A percentile compares a stretch with the other conserved stretches of the same genome.
Evolutionary conservation across 2,329 filamentous ascomycete species (phyloP).

Genomic region (Hymenoscyphus fraxineus): DNA sequence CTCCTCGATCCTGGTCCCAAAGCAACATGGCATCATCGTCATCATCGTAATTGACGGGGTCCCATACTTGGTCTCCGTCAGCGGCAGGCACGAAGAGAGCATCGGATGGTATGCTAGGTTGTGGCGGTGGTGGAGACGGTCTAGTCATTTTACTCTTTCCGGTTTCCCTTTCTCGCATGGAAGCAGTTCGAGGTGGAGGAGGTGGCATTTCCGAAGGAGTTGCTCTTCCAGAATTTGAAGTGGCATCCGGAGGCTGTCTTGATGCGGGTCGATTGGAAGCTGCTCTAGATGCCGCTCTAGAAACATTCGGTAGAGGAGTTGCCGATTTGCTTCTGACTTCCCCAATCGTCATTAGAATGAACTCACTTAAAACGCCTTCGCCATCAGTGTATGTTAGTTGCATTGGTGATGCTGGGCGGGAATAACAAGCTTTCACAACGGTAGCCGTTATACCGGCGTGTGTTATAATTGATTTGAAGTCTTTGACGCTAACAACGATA

Average conservation of each 20-base stretch:
- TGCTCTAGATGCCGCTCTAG: slow-evolving; percentile 16
- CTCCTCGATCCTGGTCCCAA: slow-evolving; percentile 65
- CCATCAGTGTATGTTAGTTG: slow-evolving; percentile 66
- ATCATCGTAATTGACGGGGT: slow-evolving; percentile 63
- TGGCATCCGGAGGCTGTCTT: slow-evolving; percentile 30
- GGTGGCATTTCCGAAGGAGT: slow-evolving; percentile 29
- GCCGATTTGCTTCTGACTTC: slow-evolving; percentile 42
- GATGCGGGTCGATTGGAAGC: slow-evolving; percentile 28
- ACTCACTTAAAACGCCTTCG: slow-evolving; percentile 68
- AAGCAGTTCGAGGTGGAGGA: slow-evolving; percentile 23
- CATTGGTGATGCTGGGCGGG: slow-evolving; percentile 65
- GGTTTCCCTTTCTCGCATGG: slow-evolving; percentile 21
- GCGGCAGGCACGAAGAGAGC: slow-evolving; percentile 64
- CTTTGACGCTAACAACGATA: slow-evolving; percentile 77
- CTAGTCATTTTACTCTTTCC: slow-evolving; percentile 36
- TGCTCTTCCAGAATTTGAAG: slow-evolving; percentile 27
- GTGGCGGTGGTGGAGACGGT: slow-evolving; percentile 52
- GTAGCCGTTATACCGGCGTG: slow-evolving; percentile 68
- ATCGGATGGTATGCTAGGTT: slow-evolving; percentile 58
- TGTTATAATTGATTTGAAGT: slow-evolving; percentile 74
- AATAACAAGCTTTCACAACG: slow-evolving; percentile 66
- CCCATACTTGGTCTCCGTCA: slow-evolving; percentile 64
- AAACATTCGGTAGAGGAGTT: slow-evolving; percentile 26
- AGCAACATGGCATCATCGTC: slow-evolving; percentile 65
- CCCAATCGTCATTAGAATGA: slow-evolving; percentile 78